Percentiles rank a stretch among this genome's conserved stretches.
phyloP scores from a whole-genome alignment of 371 early-diverging fungal species.

The Mortierella sp. region DNA sequence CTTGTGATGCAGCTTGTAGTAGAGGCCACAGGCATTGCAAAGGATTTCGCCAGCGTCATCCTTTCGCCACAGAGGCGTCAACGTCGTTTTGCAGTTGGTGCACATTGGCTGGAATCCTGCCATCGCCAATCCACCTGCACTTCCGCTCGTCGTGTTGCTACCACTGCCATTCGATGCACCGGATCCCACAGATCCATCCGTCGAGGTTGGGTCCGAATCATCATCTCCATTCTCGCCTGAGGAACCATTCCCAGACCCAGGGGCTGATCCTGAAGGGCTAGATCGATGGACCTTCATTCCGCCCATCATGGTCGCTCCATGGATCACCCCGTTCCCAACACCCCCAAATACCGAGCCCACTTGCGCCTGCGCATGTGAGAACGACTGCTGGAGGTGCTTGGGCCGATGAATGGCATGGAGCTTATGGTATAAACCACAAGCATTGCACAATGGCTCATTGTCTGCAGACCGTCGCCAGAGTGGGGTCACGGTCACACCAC shows the following conservation, averaged over 20 bases:
- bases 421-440: conserved; percentile 92
- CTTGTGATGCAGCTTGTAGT: conserved; percentile 91
- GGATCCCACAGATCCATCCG: too few species aligned
- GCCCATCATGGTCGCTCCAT: too few species aligned
- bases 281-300: too few species aligned
- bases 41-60: conserved; percentile 80
- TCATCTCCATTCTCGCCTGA: too few species aligned
- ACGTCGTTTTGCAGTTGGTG: conserved; percentile 87
- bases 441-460: conserved; percentile 89
- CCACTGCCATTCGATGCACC: too few species aligned
- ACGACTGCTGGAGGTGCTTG: conserved; percentile 37
- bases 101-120: conserved; percentile 65
- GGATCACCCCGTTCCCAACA: too few species aligned
- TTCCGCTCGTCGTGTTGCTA: too few species aligned
- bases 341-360: too few species aligned
- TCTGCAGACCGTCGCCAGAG: conserved; percentile 90
- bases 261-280: too few species aligned
- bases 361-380: too few species aligned
- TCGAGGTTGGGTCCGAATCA: too few species aligned
- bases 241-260: too few species aligned
- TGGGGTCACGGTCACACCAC: conserved; percentile 85
- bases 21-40: conserved; percentile 98
- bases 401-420: conserved; percentile 76
- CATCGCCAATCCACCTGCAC: neutral
- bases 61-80: conserved; percentile 96